phyloP scores from a whole-genome alignment of 2,329 filamentous ascomycete genomes.

The Pseudogymnoascus sp. region DNA sequence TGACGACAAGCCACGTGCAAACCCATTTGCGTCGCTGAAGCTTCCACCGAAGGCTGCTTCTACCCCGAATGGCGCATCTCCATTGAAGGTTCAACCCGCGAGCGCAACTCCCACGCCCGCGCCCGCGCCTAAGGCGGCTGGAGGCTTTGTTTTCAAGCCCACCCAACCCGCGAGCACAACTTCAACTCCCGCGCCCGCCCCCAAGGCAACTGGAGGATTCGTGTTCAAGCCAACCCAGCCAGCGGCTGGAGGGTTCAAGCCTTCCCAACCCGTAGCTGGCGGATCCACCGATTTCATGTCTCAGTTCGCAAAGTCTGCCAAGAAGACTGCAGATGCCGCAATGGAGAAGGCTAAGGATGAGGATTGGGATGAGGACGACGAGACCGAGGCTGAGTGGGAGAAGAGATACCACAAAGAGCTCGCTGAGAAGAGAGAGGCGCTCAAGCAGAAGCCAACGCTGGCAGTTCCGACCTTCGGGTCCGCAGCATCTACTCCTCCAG shows the following conservation, averaged over 20 bases:
- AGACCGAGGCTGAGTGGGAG: conserved; percentile 14
- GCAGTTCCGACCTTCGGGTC: conserved; percentile 15
- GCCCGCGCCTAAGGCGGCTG: neutral
- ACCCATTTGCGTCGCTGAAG: conserved; percentile 23
- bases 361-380: conserved; percentile 26
- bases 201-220: neutral
- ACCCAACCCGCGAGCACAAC: neutral
- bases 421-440: neutral
- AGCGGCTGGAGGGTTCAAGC: neutral
- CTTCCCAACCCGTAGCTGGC: neutral
- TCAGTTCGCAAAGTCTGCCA: conserved; percentile 20
- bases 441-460: neutral
- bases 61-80: neutral
- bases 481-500: conserved; percentile 12
- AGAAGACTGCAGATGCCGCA: conserved; percentile 18
- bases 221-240: neutral
- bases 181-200: neutral
- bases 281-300: conserved; percentile 18
- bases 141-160: neutral
- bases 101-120: neutral
- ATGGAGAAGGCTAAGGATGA: conserved; percentile 24
- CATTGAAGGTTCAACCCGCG: neutral
- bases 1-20: conserved; percentile 17
- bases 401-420: conserved; percentile 17
- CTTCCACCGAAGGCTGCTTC: conserved; percentile 13